phyloP scores from a whole-genome alignment of 768 basidiomycete species.

The Albatrellus ellisii region DNA sequence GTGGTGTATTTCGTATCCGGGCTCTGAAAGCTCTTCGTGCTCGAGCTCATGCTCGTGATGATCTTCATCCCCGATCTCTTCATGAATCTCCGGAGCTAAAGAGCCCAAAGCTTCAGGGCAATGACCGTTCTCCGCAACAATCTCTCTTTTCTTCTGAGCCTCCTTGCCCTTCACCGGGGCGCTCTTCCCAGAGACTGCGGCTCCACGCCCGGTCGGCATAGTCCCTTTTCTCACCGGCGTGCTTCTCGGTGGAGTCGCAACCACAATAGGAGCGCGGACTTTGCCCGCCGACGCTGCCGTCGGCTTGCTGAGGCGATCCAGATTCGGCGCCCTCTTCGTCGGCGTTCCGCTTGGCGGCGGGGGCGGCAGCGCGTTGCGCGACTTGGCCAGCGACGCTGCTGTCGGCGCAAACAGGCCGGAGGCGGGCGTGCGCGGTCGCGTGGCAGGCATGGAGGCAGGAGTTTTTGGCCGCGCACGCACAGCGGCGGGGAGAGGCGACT shows the following conservation, averaged over 20 bases:
- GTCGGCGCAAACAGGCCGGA: constrained; percentile 71
- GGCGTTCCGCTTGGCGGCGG: constrained; percentile 42
- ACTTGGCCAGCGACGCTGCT: constrained; percentile 64
- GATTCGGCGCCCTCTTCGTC: constrained; percentile 34
- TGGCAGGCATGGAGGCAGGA: constrained; percentile 14
- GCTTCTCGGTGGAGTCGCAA: constrained; percentile 13
- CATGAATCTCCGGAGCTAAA: constrained; percentile 6
- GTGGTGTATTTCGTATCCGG: constrained; percentile 6
- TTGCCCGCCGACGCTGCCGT: constrained; percentile 66
- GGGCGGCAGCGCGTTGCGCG: constrained; percentile 40
- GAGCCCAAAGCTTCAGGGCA: constrained; percentile 4
- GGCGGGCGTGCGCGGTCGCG: constrained; percentile 27
- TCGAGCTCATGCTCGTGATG: constrained; percentile 8
- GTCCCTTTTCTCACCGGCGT: constrained; percentile 14
- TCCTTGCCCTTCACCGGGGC: constrained; percentile 9
- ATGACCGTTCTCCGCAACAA: constrained; percentile 9
- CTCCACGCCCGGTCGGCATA: constrained; percentile 9
- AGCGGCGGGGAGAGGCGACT: constrained; percentile 32
- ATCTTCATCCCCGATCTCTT: constrained; percentile 5
- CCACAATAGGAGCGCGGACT: constrained; percentile 27
- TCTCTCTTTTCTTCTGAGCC: constrained; percentile 15
- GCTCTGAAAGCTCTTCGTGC: constrained; percentile 1
- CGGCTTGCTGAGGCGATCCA: constrained; percentile 66
- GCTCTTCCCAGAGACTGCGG: constrained; percentile 11
- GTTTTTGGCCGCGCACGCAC: constrained; percentile 26